These are phyloP conservation scores for Irpex sp. DNA, from an alignment of 1,284 basidiomycete species.

Conservation along the genomic window DNA sequence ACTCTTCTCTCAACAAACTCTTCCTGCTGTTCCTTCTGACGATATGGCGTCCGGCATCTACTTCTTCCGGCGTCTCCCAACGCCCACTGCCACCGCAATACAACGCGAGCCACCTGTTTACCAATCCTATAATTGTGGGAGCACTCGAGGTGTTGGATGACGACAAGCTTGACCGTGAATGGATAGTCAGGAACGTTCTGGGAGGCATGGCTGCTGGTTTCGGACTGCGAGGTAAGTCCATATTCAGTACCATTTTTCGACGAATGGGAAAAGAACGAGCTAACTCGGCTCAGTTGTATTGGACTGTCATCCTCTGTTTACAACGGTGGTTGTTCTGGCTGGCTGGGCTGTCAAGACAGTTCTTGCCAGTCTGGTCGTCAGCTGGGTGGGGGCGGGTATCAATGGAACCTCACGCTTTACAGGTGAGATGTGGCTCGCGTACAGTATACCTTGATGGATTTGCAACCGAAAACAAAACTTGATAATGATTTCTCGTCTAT, in stretches of 20 bases:
- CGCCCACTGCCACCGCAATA: constrained; percentile 16
- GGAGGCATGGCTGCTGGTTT: constrained; percentile 83
- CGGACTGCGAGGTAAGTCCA: constrained; percentile 50
- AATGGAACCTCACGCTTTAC: constrained; percentile 36
- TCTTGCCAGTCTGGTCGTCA: constrained; percentile 55
- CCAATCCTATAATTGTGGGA: constrained; percentile 30
- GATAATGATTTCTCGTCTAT: neutral
- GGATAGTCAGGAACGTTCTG: constrained; percentile 80
- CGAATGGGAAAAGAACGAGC: neutral
- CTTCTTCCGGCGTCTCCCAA: constrained; percentile 2
- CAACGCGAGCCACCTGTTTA: constrained; percentile 24
- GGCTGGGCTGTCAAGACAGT: constrained; percentile 77
- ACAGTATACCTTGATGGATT: constrained; percentile 64
- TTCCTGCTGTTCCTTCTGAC: constrained; percentile 81
- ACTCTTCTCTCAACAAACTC: constrained; percentile 84
- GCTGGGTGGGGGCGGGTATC: constrained; percentile 61
- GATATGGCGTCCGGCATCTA: constrained; percentile 68
- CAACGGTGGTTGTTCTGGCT: constrained; percentile 70
- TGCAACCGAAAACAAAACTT: neutral
- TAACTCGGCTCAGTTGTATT: constrained; percentile 55
- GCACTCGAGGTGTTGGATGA: constrained; percentile 57
- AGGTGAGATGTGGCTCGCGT: constrained; percentile 66
- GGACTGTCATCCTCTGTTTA: constrained; percentile 72
- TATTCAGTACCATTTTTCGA: neutral
- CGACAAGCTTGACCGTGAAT: constrained; percentile 72